Evolutionary conservation across 345 rosid species (phyloP), one percentile per base, ranked within the genome.

Genomic region (Theobroma cacao): DNA sequence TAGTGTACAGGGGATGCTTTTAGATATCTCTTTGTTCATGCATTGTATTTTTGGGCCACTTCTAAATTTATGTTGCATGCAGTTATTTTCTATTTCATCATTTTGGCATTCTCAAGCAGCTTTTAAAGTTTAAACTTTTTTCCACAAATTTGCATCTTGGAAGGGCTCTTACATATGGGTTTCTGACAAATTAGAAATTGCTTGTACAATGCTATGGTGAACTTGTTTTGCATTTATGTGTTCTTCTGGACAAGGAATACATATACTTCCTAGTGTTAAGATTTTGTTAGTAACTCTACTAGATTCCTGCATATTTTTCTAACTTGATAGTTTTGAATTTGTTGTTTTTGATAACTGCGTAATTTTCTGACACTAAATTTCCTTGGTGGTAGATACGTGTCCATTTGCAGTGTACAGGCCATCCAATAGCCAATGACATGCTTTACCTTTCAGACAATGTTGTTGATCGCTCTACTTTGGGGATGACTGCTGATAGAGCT

Each of bases 341-440:
- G 22, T 59, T 14, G 13, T 74, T 40, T 41, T 45, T 12, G 9
- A 18, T 36, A 26, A 62, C n/a, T 17, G 45, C 68, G 31, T 63
- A 20, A 31, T 62, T 70, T 63, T 33, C 33, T 63, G 71, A 47
- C 71, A 22, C 24, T 9, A 68, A 18, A 65, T 36, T 65, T 65
- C 72, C 33, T 76, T 24, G 72, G 59, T 50, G 60, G 88, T 78
- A 94, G 99, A 96, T 96, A 80, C 94, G 98, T 43, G 94, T 90
- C 73, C 99, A 96, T 88, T 85, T 96, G 87, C 91, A 94, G 68
- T 84, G 83, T 75, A 82, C 84, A 0, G 98, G 98, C 40, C 91
- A 96, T 88, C 97, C 97, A 45, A 96, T 96, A 83, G 99, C 91
- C 55, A 96, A 96, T 79, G 98, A 94, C 82, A 81, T 81, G 59